Evolutionary conservation across 2,329 filamentous ascomycete species (phyloP).

Genomic region (Trichoderma citrinoviride): DNA sequence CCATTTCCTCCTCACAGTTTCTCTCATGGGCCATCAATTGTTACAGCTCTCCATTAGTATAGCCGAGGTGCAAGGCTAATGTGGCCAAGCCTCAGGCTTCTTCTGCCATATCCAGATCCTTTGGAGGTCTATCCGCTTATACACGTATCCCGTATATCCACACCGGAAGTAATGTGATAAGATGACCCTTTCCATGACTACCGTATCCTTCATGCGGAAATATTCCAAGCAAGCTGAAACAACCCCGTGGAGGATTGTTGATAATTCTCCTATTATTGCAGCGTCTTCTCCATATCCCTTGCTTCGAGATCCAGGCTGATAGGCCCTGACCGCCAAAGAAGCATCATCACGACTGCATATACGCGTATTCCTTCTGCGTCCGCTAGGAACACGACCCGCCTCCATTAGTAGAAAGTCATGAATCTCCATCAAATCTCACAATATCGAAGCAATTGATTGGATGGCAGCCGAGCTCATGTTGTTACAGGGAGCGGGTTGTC

Average conservation of each 20-base stretch:
- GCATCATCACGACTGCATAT: background rate
- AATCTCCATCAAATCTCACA: background rate
- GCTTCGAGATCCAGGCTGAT: background rate
- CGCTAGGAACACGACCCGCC: background rate
- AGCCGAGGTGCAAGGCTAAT: too few relatives aligned
- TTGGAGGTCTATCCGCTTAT: too few relatives aligned
- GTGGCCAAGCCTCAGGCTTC: too few relatives aligned
- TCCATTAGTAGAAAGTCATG: background rate
- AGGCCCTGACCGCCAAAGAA: slow-evolving; percentile 1
- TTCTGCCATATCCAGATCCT: too few relatives aligned
- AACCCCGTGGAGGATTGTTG: background rate
- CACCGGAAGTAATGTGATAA: background rate
- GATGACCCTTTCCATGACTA: too few relatives aligned
- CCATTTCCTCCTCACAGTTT: too few relatives aligned
- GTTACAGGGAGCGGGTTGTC: background rate
- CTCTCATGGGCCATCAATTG: too few relatives aligned
- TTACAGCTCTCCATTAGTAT: too few relatives aligned
- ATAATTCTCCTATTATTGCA: background rate
- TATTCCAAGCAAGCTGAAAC: background rate
- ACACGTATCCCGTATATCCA: too few relatives aligned
- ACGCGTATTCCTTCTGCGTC: background rate
- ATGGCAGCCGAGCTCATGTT: background rate
- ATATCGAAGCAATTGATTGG: slow-evolving; percentile 1
- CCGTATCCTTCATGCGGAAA: background rate
- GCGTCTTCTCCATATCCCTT: background rate